A percentile compares a stretch with the other conserved stretches of the same genome.
Conservation (phyloP, 2,329 filamentous ascomycete species). For the Colletotrichum sp. region DNA sequence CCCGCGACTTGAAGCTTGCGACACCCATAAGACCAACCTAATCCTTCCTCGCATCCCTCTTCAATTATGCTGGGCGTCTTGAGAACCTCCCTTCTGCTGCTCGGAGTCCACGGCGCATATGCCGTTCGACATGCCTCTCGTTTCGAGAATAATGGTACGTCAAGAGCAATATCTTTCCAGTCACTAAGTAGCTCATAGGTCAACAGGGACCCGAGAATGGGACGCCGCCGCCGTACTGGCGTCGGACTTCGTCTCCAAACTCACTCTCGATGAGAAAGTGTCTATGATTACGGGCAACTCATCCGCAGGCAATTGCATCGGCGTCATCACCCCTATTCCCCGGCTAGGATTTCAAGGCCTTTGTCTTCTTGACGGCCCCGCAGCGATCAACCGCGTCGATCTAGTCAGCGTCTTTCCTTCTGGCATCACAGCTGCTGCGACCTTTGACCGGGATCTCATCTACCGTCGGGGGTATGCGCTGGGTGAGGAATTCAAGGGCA, state of each 20-base stretch:
- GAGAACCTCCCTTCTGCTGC: not conserved
- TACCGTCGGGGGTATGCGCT: conserved; percentile 71
- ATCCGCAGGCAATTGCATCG: conserved; percentile 32
- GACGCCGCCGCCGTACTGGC: conserved; percentile 63
- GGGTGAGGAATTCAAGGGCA: conserved; percentile 73
- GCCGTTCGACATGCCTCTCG: not conserved
- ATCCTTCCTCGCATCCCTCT: not conserved
- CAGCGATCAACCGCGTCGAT: not conserved
- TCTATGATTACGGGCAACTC: conserved; percentile 28
- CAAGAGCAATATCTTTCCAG: accelerated
- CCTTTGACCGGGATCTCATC: conserved; percentile 72
- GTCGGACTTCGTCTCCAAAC: conserved; percentile 57
- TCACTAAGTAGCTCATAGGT: accelerated
- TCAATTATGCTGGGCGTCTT: not conserved
- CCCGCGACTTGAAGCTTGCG: accelerated
- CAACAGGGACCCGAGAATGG: conserved; percentile 46
- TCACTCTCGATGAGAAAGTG: conserved; percentile 70
- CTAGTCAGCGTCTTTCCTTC: conserved; percentile 63
- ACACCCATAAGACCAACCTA: not conserved
- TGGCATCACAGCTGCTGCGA: conserved; percentile 73
- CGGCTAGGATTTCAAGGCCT: conserved; percentile 39
- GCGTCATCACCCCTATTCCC: conserved; percentile 49
- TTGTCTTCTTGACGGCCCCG: not conserved
- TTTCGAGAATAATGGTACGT: not conserved
- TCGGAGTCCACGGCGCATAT: accelerated